phyloP scores from a whole-genome alignment of 2,329 filamentous ascomycete species.

The Pseudopithomyces maydicus region DNA sequence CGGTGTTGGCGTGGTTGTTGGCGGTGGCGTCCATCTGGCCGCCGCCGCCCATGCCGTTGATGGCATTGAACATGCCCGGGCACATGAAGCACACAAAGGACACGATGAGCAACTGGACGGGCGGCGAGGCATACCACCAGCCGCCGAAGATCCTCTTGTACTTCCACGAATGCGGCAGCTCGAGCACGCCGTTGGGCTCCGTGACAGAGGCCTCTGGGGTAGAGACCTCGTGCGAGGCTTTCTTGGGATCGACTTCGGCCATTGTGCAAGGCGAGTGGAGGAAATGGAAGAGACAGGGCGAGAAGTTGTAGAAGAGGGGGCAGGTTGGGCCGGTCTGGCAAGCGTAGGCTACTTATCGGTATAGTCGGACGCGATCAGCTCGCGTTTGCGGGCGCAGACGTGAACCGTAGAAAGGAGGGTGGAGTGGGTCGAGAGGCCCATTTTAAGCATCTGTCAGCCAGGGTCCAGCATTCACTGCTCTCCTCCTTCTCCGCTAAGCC shows the following conservation, averaged over 20 bases:
- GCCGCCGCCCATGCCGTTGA: conserved; percentile 57
- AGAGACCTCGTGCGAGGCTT: conserved; percentile 31
- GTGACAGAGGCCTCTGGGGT: conserved; percentile 36
- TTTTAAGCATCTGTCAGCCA: conserved; percentile 35
- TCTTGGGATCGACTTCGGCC: conserved; percentile 34
- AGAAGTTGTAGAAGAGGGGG: not conserved
- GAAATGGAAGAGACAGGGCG: not conserved
- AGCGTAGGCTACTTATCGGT: conserved; percentile 1
- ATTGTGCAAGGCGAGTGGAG: conserved; percentile 6
- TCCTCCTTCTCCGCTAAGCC: conserved; percentile 18
- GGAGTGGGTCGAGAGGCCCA: conserved; percentile 25
- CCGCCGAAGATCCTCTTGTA: conserved; percentile 52
- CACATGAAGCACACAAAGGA: conserved; percentile 60
- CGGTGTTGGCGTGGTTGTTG: conserved; percentile 70
- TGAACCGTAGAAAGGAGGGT: conserved; percentile 18
- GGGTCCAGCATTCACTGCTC: conserved; percentile 24
- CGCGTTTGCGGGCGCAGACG: conserved; percentile 17
- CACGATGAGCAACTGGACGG: conserved; percentile 55
- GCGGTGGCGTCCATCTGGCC: conserved; percentile 57
- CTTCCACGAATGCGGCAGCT: conserved; percentile 53
- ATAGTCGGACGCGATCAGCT: not conserved
- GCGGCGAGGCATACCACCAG: conserved; percentile 56
- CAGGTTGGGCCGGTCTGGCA: not conserved
- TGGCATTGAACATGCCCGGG: conserved; percentile 60
- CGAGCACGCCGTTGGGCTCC: conserved; percentile 37